Conservation (phyloP, 495 filamentous ascomycete species). For the Astrocystis sublimbata region DNA sequence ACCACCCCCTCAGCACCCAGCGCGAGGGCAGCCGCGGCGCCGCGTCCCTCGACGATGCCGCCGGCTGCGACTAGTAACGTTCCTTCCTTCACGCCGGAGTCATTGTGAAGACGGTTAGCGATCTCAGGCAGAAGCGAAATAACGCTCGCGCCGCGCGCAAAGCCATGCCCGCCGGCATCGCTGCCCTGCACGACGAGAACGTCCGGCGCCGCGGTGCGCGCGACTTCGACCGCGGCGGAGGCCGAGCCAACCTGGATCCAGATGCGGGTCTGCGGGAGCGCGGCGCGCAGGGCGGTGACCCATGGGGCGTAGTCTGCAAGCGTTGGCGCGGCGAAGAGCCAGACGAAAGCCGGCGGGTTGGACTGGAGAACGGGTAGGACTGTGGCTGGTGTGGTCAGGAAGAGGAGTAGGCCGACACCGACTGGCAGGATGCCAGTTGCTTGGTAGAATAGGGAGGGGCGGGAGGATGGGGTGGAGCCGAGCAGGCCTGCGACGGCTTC, state of each 20-base stretch:
- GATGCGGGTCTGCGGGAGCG: slow-evolving; percentile 45
- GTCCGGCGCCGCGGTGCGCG: slow-evolving; percentile 47
- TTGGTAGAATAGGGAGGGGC: neutral
- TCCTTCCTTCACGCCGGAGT: no score
- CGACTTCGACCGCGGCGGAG: slow-evolving; percentile 46
- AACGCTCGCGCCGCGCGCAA: slow-evolving; percentile 46
- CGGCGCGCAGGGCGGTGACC: neutral
- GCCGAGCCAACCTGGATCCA: slow-evolving; percentile 66
- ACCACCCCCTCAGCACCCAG: neutral
- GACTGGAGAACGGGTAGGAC: neutral
- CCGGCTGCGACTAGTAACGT: neutral
- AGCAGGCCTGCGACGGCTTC: neutral
- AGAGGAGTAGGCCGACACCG: neutral
- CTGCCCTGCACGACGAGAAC: slow-evolving; percentile 66
- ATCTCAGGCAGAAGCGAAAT: slow-evolving; percentile 27
- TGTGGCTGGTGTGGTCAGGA: neutral
- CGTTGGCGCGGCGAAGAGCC: neutral
- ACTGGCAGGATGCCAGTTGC: neutral
- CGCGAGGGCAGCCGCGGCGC: neutral
- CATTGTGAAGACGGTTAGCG: neutral
- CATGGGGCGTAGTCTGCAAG: neutral
- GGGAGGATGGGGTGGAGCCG: neutral
- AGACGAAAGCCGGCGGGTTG: neutral
- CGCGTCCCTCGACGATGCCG: neutral
- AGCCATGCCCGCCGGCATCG: slow-evolving; percentile 70